phyloP scores from a whole-genome alignment of 176 grass and related monocot genomes.

The Chrysopogon serrulatus region DNA sequence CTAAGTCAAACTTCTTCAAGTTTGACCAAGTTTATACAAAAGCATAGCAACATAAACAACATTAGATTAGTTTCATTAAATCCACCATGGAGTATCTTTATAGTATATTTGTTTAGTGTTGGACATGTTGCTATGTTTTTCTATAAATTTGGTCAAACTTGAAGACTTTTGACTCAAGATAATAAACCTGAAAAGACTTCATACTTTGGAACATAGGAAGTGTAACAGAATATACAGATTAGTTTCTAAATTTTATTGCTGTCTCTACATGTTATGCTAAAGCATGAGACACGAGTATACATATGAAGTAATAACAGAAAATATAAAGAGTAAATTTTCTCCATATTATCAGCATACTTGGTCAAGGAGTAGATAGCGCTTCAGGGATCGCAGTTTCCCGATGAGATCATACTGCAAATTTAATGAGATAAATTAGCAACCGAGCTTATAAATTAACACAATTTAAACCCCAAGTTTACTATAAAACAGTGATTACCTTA shows the following conservation, averaged over 20 bases:
- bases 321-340: constrained; percentile 11
- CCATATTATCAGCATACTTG: constrained; percentile 51
- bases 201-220: not conserved
- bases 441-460: not conserved
- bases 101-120: not conserved
- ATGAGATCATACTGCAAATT: constrained; percentile 74
- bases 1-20: not conserved
- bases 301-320: constrained; percentile 7
- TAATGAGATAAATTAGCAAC: constrained; percentile 13
- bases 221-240: not conserved
- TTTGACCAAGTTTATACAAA: not conserved
- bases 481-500: constrained; percentile 48
- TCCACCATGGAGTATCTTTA: not conserved
- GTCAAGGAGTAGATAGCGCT: constrained; percentile 92
- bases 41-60: not conserved
- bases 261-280: not conserved
- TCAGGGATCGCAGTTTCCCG: constrained; percentile 86
- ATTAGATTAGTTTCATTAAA: not conserved
- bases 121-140: not conserved
- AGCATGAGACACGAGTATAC: not conserved
- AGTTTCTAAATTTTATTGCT: constrained; percentile 12
- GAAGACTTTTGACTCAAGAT: not conserved
- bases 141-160: not conserved
- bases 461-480: constrained; percentile 4
- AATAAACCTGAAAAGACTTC: not conserved